phyloP scores from a whole-genome alignment of 2,329 filamentous ascomycete genomes.

The Chrysosporium queenslandicum region DNA sequence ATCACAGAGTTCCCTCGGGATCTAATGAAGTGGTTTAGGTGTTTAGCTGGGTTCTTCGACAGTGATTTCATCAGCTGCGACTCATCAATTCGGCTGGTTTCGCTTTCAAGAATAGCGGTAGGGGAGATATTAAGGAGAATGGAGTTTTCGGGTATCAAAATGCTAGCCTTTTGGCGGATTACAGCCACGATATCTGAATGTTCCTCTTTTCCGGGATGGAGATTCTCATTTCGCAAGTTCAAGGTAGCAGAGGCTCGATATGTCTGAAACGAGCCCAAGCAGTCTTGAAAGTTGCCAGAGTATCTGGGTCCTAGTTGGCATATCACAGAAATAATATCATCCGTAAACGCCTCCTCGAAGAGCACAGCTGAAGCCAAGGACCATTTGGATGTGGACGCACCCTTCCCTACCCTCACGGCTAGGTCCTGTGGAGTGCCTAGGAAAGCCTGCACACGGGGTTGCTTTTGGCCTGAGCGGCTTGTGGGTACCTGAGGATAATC shows the following conservation, averaged over 20 bases:
- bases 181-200: conserved; percentile 83
- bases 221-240: conserved; percentile 80
- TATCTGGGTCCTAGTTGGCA: conserved; percentile 84
- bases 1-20: conserved; percentile 68
- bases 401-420: conserved; percentile 62
- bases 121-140: conserved; percentile 78
- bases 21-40: conserved; percentile 58
- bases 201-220: conserved; percentile 82
- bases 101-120: conserved; percentile 66
- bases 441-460: conserved; percentile 70
- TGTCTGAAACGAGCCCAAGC: conserved; percentile 88
- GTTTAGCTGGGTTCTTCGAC: conserved; percentile 60
- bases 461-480: conserved; percentile 43
- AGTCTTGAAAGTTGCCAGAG: conserved; percentile 93
- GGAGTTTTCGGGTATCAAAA: conserved; percentile 67
- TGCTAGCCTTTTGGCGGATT: conserved; percentile 74
- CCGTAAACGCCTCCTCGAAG: conserved; percentile 76
- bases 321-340: conserved; percentile 85
- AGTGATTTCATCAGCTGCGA: conserved; percentile 65
- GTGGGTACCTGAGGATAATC: conserved; percentile 73
- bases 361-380: conserved; percentile 83
- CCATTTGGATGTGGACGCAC: conserved; percentile 68
- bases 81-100: conserved; percentile 60
- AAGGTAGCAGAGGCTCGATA: conserved; percentile 87
- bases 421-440: conserved; percentile 85